Evolutionary conservation across 208 protist genomes (phyloP).

Genomic region (Porcisia hertigi): DNA sequence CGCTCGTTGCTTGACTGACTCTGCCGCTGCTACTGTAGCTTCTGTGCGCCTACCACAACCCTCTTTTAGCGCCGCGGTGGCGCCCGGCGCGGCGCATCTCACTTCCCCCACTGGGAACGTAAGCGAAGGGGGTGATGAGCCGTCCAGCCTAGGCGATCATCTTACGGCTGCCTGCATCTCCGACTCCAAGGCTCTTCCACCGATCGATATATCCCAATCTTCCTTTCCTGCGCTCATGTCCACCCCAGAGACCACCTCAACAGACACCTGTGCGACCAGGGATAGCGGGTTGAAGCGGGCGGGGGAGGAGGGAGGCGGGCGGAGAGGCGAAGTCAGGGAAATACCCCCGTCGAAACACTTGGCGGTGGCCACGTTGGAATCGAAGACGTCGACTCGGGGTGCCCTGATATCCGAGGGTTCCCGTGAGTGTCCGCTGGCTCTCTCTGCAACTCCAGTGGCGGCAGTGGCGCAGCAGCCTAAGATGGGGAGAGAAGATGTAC

Average conservation of each 20-base stretch:
- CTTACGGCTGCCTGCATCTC: neutral
- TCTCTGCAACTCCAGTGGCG: neutral
- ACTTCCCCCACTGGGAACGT: neutral
- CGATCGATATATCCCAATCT: constrained; percentile 15
- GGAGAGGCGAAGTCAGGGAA: neutral
- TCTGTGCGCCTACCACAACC: neutral
- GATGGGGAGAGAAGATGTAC: neutral
- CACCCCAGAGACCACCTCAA: constrained; percentile 14
- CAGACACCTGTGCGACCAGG: neutral
- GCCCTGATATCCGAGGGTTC: neutral
- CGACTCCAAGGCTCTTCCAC: constrained; percentile 13
- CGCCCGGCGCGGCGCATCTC: neutral
- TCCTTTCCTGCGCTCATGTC: constrained; percentile 7
- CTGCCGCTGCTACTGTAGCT: neutral
- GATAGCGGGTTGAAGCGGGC: neutral
- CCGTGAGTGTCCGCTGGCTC: neutral
- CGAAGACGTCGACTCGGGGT: neutral
- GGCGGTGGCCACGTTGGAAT: neutral
- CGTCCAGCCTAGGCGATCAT: neutral
- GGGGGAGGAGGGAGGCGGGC: neutral
- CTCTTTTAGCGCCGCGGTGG: neutral
- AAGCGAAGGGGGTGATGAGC: neutral
- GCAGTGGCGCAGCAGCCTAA: neutral
- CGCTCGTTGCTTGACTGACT: no score
- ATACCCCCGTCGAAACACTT: neutral